Evolutionary conservation across 78 protist genomes (phyloP).

Genomic region (Diacronema lutheri): DNA sequence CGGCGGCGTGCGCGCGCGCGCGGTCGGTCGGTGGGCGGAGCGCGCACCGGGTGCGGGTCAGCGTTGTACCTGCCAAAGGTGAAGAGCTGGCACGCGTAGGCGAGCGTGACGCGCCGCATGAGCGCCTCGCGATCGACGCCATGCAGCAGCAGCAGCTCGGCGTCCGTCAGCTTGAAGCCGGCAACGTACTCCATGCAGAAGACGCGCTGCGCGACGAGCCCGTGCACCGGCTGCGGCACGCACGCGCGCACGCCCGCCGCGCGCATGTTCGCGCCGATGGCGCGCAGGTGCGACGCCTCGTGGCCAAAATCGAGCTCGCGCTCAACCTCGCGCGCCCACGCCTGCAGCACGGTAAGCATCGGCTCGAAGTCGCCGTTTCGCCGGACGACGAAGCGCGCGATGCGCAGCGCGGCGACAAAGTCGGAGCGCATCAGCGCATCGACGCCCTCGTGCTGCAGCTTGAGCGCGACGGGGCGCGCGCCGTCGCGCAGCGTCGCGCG

Average conservation of each 20-base stretch:
- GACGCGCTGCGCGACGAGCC: not conserved
- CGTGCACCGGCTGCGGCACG: not conserved
- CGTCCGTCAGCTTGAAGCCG: slow-evolving; percentile 2
- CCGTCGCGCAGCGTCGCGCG: slow-evolving; percentile 1
- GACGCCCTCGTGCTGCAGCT: slow-evolving; percentile 2
- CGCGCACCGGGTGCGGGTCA: not conserved
- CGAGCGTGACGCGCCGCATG: not conserved
- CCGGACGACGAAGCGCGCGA: not conserved
- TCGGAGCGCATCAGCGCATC: not conserved
- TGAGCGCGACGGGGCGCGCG: not conserved
- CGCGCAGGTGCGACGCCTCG: not conserved
- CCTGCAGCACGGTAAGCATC: not conserved
- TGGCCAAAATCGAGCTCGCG: not conserved
- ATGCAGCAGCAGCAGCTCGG: not conserved
- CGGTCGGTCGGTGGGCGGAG: no score
- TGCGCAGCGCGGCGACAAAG: not conserved
- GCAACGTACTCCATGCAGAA: not conserved
- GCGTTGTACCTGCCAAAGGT: not conserved
- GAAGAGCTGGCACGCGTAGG: not conserved
- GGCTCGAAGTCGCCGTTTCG: not conserved
- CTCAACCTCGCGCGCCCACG: not conserved
- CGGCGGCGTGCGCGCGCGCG: no score
- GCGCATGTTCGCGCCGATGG: not conserved
- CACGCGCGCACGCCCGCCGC: not conserved
- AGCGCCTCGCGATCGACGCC: not conserved